Percentiles rank a stretch among this genome's conserved stretches.
phyloP scores from a whole-genome alignment of 2,329 filamentous ascomycete species.

The Rosellinia necatrix region DNA sequence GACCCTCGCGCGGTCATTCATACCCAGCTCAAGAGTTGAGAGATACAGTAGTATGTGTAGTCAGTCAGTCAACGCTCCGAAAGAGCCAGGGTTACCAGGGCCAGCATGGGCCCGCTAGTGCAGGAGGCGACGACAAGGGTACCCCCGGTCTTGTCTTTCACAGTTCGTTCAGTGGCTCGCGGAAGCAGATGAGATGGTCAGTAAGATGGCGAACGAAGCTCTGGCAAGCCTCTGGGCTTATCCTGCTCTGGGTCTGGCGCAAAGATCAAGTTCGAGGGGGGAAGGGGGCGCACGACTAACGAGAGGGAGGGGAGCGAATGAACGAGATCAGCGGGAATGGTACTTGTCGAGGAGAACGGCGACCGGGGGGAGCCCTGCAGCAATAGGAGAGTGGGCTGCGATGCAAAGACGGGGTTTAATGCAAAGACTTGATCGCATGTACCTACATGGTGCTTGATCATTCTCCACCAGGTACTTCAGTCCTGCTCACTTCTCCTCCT shows the following conservation, averaged over 20 bases:
- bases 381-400: constrained; percentile 31
- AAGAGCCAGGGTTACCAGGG: constrained; percentile 26
- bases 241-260: constrained; percentile 16
- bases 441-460: constrained; percentile 32
- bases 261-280: constrained; percentile 37
- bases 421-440: constrained; percentile 35
- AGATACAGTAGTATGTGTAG: background rate
- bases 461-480: background rate
- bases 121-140: constrained; percentile 26
- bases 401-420: constrained; percentile 35
- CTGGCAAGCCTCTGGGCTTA: constrained; percentile 1
- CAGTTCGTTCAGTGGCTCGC: constrained; percentile 16
- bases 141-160: constrained; percentile 18
- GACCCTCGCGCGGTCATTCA: constrained; percentile 27
- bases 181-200: constrained; percentile 21
- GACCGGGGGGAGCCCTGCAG: constrained; percentile 36
- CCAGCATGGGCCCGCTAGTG: constrained; percentile 27
- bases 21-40: constrained; percentile 4
- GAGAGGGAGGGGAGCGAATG: constrained; percentile 29
- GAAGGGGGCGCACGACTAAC: constrained; percentile 25
- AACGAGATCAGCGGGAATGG: constrained; percentile 37
- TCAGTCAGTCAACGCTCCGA: constrained; percentile 14
- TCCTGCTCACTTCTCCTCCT: no score
- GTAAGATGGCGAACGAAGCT: constrained; percentile 20
- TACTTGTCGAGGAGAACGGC: constrained; percentile 34